Conservation (phyloP, 495 filamentous ascomycete species). For the Hypoxylon fuscum region DNA sequence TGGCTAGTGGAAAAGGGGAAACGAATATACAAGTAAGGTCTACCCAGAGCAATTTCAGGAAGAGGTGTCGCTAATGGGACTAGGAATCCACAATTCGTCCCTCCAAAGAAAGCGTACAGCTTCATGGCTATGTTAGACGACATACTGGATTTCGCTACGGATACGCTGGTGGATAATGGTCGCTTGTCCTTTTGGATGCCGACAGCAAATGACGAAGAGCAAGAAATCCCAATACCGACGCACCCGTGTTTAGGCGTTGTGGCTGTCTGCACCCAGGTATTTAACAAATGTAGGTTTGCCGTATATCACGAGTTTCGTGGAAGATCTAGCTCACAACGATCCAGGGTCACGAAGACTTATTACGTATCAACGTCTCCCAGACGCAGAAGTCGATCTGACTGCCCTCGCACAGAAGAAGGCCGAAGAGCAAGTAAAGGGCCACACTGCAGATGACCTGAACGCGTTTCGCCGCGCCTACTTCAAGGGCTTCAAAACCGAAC, state of each 20-base stretch:
- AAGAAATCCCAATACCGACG: conserved; percentile 77
- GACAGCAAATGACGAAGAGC: conserved; percentile 78
- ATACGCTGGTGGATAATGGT: conserved; percentile 81
- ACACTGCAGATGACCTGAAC: conserved; percentile 80
- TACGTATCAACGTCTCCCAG: conserved; percentile 79
- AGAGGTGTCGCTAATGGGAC: conserved; percentile 9
- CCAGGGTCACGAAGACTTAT: conserved; percentile 86
- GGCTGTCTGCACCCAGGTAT: conserved; percentile 81
- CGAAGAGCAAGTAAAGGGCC: conserved; percentile 52
- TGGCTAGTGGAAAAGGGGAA: conserved; percentile 75
- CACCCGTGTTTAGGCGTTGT: conserved; percentile 82
- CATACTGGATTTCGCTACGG: conserved; percentile 81
- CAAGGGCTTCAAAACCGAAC: conserved; percentile 43
- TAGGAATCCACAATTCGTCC: conserved; percentile 80
- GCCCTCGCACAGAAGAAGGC: conserved; percentile 50
- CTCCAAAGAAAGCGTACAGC: conserved; percentile 90
- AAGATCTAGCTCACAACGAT: conserved; percentile 26
- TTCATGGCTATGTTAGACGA: conserved; percentile 90
- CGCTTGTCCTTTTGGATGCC: conserved; percentile 97
- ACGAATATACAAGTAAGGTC: conserved; percentile 71
- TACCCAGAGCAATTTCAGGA: background rate
- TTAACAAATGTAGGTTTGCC: conserved; percentile 76
- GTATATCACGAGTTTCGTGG: background rate
- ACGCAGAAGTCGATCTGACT: conserved; percentile 60
- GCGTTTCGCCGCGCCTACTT: conserved; percentile 78